Conservation (phyloP, 2,329 filamentous ascomycete genomes). For the Teratosphaeria pseudoeucalypti region DNA sequence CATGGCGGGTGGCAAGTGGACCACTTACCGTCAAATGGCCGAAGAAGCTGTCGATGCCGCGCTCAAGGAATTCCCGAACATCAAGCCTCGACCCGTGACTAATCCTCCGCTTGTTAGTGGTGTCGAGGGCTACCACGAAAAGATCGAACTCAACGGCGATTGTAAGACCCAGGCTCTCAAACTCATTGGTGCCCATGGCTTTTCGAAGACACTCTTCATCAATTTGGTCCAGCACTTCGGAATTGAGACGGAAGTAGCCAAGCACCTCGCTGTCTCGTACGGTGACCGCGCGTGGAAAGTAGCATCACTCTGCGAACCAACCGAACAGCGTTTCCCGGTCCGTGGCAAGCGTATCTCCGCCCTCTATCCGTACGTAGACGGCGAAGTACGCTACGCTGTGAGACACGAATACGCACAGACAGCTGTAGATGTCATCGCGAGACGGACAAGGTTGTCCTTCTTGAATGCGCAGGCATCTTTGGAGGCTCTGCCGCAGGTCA, state of each 20-base stretch:
- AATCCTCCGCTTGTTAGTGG: slow-evolving; percentile 55
- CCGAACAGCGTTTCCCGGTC: slow-evolving; percentile 69
- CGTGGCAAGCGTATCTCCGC: slow-evolving; percentile 68
- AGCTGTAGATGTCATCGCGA: slow-evolving; percentile 75
- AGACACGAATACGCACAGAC: slow-evolving; percentile 86
- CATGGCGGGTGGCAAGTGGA: slow-evolving; percentile 85
- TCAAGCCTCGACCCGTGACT: slow-evolving; percentile 47
- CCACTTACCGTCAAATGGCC: slow-evolving; percentile 86
- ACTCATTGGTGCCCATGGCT: slow-evolving; percentile 74
- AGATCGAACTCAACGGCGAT: slow-evolving; percentile 57
- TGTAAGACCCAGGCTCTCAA: slow-evolving; percentile 79
- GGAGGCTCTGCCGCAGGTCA: slow-evolving; percentile 72
- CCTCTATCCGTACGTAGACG: slow-evolving; percentile 84
- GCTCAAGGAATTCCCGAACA: slow-evolving; percentile 52
- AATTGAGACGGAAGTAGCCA: slow-evolving; percentile 82
- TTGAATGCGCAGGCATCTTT: slow-evolving; percentile 84
- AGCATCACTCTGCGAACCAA: slow-evolving; percentile 66
- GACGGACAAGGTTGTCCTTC: slow-evolving; percentile 77
- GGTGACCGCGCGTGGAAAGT: slow-evolving; percentile 90
- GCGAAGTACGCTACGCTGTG: slow-evolving; percentile 80
- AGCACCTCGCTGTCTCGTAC: slow-evolving; percentile 78
- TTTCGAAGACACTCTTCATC: slow-evolving; percentile 86
- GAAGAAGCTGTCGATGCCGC: slow-evolving; percentile 81
- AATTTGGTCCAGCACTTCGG: slow-evolving; percentile 90
- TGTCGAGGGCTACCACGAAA: slow-evolving; percentile 59